Base-by-base conservation (phyloP, 1,284 basidiomycete genomes). In the Ustilago lituana region DNA sequence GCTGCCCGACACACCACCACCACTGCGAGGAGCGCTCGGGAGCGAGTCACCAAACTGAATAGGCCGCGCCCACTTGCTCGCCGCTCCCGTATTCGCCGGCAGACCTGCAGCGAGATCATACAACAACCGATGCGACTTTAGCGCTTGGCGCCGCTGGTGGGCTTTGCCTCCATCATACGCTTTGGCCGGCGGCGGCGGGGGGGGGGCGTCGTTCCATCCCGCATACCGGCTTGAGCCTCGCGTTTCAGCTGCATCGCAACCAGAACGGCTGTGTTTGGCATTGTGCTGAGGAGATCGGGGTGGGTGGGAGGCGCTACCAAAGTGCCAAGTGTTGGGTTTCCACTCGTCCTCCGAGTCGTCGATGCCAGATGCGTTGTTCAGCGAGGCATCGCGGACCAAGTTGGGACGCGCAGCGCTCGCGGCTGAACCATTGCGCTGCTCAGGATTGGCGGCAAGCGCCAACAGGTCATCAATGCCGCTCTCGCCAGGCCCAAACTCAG, bases 11-110 rank as follows among this genome's bases (percentile, higher is more conserved):
- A 32, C 36, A 20, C 40, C 24, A 12, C 11, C 22, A 11, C 8
- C 20, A 29, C 20, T 22, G 3, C 46, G 31, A 35, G 52, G 33
- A 24, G 45, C 63, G 19, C 50, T 33, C 1, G 69, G 43, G 15
- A 76, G 79, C 23, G 79, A 59, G 39, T 78, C 79, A 15, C 64
- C 68, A 56, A 66, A 70, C 31, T 74, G 61, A 27, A 81, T 81
- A 1, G 79, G 79, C 5, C 78, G 58, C 5, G 75, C 72, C 79
- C 79, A 81, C 41, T 80, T 75, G 39, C 68, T 63, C 6, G 79
- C 79, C 0, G 77, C 70, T 12, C 79, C 79, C 0, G 77, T 27
- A 41, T 81, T 81, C 8, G 78, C 57, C 0, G 72, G 68, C 26
- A 79, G 46, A 2, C 78, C 77, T 3, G 71, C 77, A 1, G 74